phyloP scores from a whole-genome alignment of 495 filamentous ascomycete species.

The Aspergillus leporis region DNA sequence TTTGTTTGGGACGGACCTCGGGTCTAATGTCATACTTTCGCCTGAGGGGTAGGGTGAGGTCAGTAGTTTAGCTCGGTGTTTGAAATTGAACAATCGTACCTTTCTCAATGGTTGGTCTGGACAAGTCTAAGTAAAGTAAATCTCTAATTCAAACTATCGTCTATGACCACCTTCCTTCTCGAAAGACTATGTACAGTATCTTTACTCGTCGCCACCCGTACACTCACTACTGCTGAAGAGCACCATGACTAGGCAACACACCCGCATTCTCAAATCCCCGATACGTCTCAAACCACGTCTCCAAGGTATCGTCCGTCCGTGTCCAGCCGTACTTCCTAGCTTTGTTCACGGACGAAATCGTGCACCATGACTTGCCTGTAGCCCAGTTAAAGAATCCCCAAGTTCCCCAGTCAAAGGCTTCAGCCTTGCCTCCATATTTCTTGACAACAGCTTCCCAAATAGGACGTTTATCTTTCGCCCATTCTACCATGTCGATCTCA shows the following conservation, averaged over 20 bases:
- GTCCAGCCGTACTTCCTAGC: slow-evolving; percentile 28
- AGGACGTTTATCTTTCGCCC: slow-evolving; percentile 29
- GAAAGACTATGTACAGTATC: background rate
- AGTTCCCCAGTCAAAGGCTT: slow-evolving; percentile 27
- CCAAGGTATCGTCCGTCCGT: slow-evolving; percentile 16
- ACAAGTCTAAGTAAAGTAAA: too few species aligned
- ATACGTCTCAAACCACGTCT: slow-evolving; percentile 29
- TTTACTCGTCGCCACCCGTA: background rate
- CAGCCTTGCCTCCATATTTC: slow-evolving; percentile 24
- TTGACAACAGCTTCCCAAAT: slow-evolving; percentile 29
- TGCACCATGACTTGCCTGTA: slow-evolving; percentile 23
- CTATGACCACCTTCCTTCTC: background rate
- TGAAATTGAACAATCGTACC: background rate
- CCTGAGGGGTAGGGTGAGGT: background rate
- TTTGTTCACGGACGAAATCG: slow-evolving; percentile 25
- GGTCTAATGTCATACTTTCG: background rate
- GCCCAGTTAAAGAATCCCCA: slow-evolving; percentile 32
- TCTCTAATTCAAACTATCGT: too few species aligned
- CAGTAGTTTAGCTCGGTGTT: too few species aligned
- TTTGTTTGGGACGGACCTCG: slow-evolving; percentile 10
- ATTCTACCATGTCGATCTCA: slow-evolving; percentile 28
- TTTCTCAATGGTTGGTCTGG: too few species aligned
- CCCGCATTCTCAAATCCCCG: slow-evolving; percentile 25
- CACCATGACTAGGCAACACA: slow-evolving; percentile 18
- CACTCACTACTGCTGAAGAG: slow-evolving; percentile 3